A percentile compares a stretch with the other conserved stretches of the same genome.
phyloP scores from a whole-genome alignment of 176 grass and related monocot species.

The Ensete glaucum region DNA sequence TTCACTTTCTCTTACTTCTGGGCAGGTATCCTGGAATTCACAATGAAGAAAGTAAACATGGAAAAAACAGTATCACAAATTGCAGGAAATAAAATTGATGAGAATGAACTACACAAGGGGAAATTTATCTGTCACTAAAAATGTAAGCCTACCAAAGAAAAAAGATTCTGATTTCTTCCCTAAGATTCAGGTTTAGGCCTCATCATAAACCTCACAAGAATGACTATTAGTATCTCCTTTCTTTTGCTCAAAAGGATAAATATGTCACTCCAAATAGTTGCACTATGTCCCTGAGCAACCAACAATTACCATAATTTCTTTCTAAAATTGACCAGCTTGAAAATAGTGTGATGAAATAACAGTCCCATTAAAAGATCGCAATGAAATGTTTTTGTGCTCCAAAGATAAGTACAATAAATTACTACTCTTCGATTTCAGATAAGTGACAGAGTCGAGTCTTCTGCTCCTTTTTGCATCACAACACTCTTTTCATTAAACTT shows the following conservation, averaged over 20 bases:
- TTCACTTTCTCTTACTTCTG: slow-evolving; percentile 2
- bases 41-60: background rate
- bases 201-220: background rate
- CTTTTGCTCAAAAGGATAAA: background rate
- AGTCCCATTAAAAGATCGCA: background rate
- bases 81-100: background rate
- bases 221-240: background rate
- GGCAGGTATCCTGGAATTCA: background rate
- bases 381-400: background rate
- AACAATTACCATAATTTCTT: background rate
- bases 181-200: background rate
- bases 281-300: background rate
- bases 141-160: background rate
- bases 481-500: background rate
- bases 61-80: background rate
- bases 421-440: no score
- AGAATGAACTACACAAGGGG: background rate
- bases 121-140: background rate
- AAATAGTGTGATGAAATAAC: background rate
- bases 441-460: no score
- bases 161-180: background rate
- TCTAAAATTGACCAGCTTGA: background rate
- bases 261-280: background rate
- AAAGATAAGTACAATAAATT: background rate
- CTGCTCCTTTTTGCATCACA: background rate